phyloP scores from a whole-genome alignment of 2,329 filamentous ascomycete species.

The Sclerotinia glacialis region DNA sequence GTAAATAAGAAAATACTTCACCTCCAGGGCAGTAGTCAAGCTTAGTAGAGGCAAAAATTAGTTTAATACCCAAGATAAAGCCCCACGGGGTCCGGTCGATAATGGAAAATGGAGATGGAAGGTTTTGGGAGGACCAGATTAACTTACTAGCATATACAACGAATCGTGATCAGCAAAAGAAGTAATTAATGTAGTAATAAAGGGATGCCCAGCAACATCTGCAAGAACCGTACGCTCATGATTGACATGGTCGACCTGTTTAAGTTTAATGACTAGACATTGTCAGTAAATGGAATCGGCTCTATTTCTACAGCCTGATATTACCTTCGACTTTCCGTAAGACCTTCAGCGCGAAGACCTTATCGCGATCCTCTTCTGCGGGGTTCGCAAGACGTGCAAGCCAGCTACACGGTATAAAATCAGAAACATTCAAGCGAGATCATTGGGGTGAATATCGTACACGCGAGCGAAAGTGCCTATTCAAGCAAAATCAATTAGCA shows the following conservation, averaged over 20 bases:
- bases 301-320: slow-evolving; percentile 10
- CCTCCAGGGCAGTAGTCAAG: slow-evolving; percentile 81
- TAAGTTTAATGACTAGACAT: slow-evolving; percentile 67
- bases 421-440: slow-evolving; percentile 16
- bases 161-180: slow-evolving; percentile 79
- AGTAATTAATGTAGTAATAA: slow-evolving; percentile 75
- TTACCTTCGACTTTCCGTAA: slow-evolving; percentile 61
- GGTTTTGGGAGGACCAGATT: slow-evolving; percentile 23
- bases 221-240: slow-evolving; percentile 77
- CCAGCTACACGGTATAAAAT: slow-evolving; percentile 44
- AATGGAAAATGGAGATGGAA: background rate
- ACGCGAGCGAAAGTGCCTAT: slow-evolving; percentile 78
- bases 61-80: background rate
- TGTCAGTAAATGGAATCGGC: background rate
- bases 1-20: slow-evolving; percentile 80
- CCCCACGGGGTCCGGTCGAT: background rate
- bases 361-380: slow-evolving; percentile 52
- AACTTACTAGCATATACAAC: slow-evolving; percentile 68
- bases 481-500: slow-evolving; percentile 26
- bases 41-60: slow-evolving; percentile 9
- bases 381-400: slow-evolving; percentile 64
- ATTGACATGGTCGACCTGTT: slow-evolving; percentile 83
- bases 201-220: slow-evolving; percentile 75
- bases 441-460: slow-evolving; percentile 19
- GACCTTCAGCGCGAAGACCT: slow-evolving; percentile 81